phyloP scores from a whole-genome alignment of 805 yeast species.

The Cyberlindnera lachancei region DNA sequence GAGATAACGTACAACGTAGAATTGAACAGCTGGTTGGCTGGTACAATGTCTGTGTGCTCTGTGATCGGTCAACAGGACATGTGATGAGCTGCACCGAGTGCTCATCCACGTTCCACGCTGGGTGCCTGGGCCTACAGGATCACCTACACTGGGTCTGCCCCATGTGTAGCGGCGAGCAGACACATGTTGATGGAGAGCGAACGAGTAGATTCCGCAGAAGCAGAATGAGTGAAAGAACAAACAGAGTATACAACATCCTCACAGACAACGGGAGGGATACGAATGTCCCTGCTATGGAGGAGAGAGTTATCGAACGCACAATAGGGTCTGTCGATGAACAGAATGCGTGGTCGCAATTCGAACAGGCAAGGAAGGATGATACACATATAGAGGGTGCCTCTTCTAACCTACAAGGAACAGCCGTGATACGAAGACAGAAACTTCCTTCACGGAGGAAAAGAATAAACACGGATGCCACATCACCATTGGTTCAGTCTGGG shows the following conservation, averaged over 20 bases:
- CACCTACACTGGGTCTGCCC: slow-evolving; percentile 39
- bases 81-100: slow-evolving; percentile 26
- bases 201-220: slow-evolving; percentile 19
- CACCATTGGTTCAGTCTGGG: too few relatives aligned
- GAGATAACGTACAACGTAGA: slow-evolving; percentile 5
- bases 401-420: neutral
- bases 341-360: slow-evolving; percentile 20
- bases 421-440: slow-evolving; percentile 11
- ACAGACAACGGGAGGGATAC: slow-evolving; percentile 2
- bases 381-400: neutral
- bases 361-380: slow-evolving; percentile 10
- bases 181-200: slow-evolving; percentile 8
- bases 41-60: slow-evolving; percentile 18
- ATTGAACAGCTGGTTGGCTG: slow-evolving; percentile 15
- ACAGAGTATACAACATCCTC: slow-evolving; percentile 17
- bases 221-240: slow-evolving; percentile 22
- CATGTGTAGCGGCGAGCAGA: slow-evolving; percentile 40
- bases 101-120: slow-evolving; percentile 32
- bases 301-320: slow-evolving; percentile 7
- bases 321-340: slow-evolving; percentile 16
- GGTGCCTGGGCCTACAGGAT: slow-evolving; percentile 30
- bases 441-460: slow-evolving; percentile 15
- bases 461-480: too few relatives aligned
- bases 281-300: slow-evolving; percentile 3
- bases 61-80: slow-evolving; percentile 15